These are phyloP conservation scores for Metrosideros polymorpha DNA, from an alignment of 441 rosid species.

Conservation along the genomic window DNA sequence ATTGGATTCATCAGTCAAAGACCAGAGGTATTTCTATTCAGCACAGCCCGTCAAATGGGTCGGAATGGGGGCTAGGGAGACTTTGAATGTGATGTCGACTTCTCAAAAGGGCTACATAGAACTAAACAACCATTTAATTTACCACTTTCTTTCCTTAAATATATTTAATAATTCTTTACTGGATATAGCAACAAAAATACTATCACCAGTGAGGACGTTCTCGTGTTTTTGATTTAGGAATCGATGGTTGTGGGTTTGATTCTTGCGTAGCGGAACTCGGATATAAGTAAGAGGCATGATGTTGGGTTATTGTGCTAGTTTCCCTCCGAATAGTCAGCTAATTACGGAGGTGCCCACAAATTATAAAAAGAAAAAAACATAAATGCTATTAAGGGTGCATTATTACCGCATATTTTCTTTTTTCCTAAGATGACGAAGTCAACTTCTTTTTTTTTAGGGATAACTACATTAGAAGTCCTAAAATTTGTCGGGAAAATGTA, in stretches of 20 bases:
- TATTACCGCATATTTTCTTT: background rate
- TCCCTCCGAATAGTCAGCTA: background rate
- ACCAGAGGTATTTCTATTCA: background rate
- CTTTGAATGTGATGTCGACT: background rate
- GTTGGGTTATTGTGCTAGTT: background rate
- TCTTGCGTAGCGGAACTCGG: background rate
- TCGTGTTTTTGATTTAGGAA: background rate
- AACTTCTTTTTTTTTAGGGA: background rate
- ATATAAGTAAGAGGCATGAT: background rate
- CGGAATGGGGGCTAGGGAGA: background rate
- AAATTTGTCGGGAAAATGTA: no score
- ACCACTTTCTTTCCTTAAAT: no score
- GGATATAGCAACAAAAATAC: background rate
- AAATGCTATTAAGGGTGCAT: background rate
- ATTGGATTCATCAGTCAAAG: background rate
- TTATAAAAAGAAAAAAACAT: background rate
- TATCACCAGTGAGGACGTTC: background rate
- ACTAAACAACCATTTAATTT: background rate
- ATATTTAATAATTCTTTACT: no score
- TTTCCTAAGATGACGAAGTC: background rate
- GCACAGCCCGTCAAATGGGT: background rate
- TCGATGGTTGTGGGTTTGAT: background rate
- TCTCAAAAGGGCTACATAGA: background rate
- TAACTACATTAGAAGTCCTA: no score
- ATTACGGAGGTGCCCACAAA: background rate